A percentile compares a stretch with the other conserved stretches of the same genome.
Evolutionary conservation across 148 eudicot species (phyloP).

Genomic region (Vaccinium corymbosum): DNA sequence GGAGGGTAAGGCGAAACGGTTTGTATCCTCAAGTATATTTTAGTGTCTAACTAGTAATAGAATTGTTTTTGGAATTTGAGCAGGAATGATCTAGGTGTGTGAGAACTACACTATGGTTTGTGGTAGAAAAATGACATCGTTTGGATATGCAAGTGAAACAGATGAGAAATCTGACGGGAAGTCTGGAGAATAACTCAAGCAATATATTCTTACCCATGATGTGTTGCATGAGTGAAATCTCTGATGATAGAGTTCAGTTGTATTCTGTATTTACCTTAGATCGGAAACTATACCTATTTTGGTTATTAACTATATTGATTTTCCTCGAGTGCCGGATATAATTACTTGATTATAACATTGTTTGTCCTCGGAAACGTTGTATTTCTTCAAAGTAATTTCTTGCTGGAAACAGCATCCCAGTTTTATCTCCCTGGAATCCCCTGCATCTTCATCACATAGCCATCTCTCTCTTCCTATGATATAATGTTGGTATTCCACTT

Average conservation of each 20-base stretch:
- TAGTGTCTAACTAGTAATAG: background rate
- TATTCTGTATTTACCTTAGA: background rate
- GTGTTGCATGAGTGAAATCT: background rate
- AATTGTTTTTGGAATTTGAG: background rate
- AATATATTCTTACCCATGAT: background rate
- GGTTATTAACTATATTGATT: background rate
- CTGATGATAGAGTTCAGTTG: background rate
- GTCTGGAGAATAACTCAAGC: background rate
- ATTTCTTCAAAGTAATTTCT: background rate
- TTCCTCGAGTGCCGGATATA: background rate
- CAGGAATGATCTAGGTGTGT: background rate
- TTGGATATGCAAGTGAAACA: background rate
- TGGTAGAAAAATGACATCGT: background rate
- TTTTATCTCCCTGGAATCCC: background rate
- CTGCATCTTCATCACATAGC: background rate
- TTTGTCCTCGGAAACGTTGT: background rate
- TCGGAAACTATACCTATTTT: background rate
- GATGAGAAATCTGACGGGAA: background rate
- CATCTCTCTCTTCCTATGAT: background rate
- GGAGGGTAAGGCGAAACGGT: background rate
- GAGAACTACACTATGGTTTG: background rate
- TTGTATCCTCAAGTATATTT: background rate
- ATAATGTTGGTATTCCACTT: background rate
- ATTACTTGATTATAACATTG: background rate
- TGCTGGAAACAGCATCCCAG: background rate